Evolutionary conservation across 2,329 filamentous ascomycete genomes (phyloP), one percentile per base, ranked within the genome.

Genomic region (Pyrenochaeta sp.): DNA sequence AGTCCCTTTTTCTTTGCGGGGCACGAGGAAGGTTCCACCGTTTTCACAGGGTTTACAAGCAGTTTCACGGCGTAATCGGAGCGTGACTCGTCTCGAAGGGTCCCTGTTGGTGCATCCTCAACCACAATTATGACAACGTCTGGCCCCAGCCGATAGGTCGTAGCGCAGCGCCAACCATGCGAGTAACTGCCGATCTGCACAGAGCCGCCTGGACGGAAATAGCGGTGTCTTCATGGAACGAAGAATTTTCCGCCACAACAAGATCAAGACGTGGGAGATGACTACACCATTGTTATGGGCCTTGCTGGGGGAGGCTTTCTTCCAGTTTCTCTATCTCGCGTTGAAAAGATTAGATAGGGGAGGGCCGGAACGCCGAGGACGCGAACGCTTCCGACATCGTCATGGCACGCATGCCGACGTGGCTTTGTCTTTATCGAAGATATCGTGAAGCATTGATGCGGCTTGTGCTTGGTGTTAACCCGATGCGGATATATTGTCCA

Each of bases 371-470:
- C 47, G 23, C 20, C 6, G 12, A 23, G 9, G 18, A 39, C 11
- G 31, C 36, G 18, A n/a, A 23, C 30, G 43, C 48, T 6, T 45
- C 61, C 56, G 49, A 57, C 51, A 58, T 54, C 55, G 58, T 61
- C 52, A 53, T 55, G 45, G 33, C 17, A 44, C 44, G 49, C 41
- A 43, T 32, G 48, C 54, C 60, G 50, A 57, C 58, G 58, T 62
- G 50, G 64, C 60, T 60, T 60, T 67, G 66, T 66, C 61, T 50
- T 61, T 42, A 44, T 48, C 33, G 39, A 46, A 49, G 58, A 53
- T 60, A 61, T 56, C 49, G 56, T 47, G 51, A 60, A 57, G 59
- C 61, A 35, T 59, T 63, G 61, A 66, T 64, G 63, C 61, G 50
- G 43, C 37, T 33, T 45, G 58, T 60, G 18, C 18, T 4, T 20